These are phyloP conservation scores for Leptosphaerulina australis DNA, from an alignment of 2,329 filamentous ascomycete genomes.

Conservation along the genomic window DNA sequence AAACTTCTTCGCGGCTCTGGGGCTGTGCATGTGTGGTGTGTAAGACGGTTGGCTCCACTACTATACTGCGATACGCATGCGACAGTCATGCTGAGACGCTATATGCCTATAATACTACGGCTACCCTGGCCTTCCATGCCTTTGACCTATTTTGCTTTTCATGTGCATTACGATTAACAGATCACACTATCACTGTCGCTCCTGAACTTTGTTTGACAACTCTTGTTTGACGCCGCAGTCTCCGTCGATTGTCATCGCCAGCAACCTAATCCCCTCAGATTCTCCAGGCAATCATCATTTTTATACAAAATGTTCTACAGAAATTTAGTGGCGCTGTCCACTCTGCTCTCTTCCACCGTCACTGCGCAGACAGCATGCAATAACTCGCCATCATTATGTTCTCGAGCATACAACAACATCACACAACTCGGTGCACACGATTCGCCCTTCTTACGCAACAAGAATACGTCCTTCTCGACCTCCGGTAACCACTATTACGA, in stretches of 20 bases:
- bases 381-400: constrained; percentile 77
- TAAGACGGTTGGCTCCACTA: constrained; percentile 19
- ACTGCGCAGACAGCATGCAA: constrained; percentile 67
- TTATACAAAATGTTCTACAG: constrained; percentile 38
- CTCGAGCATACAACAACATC: constrained; percentile 72
- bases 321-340: constrained; percentile 34
- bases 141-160: constrained; percentile 11
- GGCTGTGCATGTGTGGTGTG: constrained; percentile 27
- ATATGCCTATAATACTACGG: constrained; percentile 13
- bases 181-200: constrained; percentile 13
- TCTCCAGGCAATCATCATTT: not conserved
- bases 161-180: constrained; percentile 3
- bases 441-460: constrained; percentile 72
- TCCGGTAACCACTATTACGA: constrained; percentile 78
- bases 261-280: not conserved
- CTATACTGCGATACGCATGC: constrained; percentile 13
- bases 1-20: constrained; percentile 38
- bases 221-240: not conserved
- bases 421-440: constrained; percentile 81
- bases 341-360: constrained; percentile 35
- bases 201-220: constrained; percentile 2
- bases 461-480: constrained; percentile 64
- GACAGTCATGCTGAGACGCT: constrained; percentile 13
- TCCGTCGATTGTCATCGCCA: not conserved
- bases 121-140: constrained; percentile 5